Conservation (phyloP, 306 rosid genomes). For the Medicago lupulina region DNA sequence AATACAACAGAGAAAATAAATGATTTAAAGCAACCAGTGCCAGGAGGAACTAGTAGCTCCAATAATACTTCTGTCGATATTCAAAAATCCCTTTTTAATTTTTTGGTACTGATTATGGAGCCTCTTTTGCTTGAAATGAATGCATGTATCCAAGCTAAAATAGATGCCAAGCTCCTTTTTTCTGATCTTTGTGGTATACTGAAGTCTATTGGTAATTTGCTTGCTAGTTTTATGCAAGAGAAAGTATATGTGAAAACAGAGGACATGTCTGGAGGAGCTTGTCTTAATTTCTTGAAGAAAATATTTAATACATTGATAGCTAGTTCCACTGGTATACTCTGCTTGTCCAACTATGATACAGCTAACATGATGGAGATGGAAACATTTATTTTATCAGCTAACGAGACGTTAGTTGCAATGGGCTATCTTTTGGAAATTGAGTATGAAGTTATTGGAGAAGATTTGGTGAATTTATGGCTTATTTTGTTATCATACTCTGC, state of each 20-base stretch:
- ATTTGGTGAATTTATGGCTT: constrained; percentile 72
- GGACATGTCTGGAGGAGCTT: constrained; percentile 75
- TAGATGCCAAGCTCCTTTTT: constrained; percentile 47
- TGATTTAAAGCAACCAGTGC: constrained; percentile 45
- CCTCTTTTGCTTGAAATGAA: constrained; percentile 67
- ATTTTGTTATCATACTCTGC: constrained; percentile 63
- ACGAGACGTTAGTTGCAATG: constrained; percentile 65
- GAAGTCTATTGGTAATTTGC: constrained; percentile 67
- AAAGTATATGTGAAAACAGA: constrained; percentile 86
- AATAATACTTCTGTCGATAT: constrained; percentile 55
- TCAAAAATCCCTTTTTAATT: constrained; percentile 68
- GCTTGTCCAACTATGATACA: constrained; percentile 49
- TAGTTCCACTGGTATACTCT: constrained; percentile 55
- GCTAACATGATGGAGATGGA: constrained; percentile 43
- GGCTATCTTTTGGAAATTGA: constrained; percentile 83
- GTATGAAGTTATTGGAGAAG: constrained; percentile 80
- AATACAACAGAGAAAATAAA: constrained; percentile 47
- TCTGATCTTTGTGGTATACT: constrained; percentile 58
- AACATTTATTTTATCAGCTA: constrained; percentile 47
- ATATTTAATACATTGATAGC: constrained; percentile 57
- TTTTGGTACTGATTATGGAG: constrained; percentile 77
- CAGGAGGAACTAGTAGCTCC: constrained; percentile 44
- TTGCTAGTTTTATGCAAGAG: constrained; percentile 72
- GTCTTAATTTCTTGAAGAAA: constrained; percentile 71
- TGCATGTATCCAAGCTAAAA: constrained; percentile 44